These are phyloP conservation scores for Camellia oleifera DNA, from an alignment of 179 eudicot genomes.

Conservation along the genomic window DNA sequence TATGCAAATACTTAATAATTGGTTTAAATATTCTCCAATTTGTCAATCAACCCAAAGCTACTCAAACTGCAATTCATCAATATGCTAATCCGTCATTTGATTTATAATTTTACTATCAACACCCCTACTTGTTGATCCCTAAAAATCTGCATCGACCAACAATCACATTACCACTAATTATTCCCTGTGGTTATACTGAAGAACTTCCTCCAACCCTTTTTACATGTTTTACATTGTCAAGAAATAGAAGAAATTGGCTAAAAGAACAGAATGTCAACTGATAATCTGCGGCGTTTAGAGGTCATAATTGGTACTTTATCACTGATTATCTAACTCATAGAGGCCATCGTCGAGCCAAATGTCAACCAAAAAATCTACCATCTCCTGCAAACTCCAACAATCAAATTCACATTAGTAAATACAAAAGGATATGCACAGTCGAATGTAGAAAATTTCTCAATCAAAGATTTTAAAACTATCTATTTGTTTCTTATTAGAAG, in stretches of 20 bases:
- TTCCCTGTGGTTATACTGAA: not conserved
- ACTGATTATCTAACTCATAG: conserved; percentile 24
- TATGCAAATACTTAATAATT: too few species aligned
- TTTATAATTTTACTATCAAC: too few species aligned
- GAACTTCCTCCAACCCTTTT: not conserved
- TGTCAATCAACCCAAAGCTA: too few species aligned
- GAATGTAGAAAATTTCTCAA: not conserved
- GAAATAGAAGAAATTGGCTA: not conserved
- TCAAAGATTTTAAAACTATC: not conserved
- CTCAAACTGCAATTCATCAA: too few species aligned
- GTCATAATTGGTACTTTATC: not conserved
- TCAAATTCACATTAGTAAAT: not conserved
- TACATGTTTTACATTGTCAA: not conserved
- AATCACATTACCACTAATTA: conserved; percentile 1
- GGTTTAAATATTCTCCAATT: too few species aligned
- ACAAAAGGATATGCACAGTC: not conserved
- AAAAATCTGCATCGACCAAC: conserved; percentile 10
- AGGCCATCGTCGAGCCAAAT: conserved; percentile 48
- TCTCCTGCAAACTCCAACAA: conserved; percentile 38
- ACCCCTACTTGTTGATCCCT: not conserved
- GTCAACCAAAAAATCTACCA: conserved; percentile 55
- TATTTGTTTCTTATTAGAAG: too few species aligned
- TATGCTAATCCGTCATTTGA: too few species aligned
- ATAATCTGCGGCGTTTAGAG: not conserved
- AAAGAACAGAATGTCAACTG: conserved; percentile 1